Evolutionary conservation across 2,329 filamentous ascomycete genomes (phyloP).

Genomic region (Neonectria punicea): DNA sequence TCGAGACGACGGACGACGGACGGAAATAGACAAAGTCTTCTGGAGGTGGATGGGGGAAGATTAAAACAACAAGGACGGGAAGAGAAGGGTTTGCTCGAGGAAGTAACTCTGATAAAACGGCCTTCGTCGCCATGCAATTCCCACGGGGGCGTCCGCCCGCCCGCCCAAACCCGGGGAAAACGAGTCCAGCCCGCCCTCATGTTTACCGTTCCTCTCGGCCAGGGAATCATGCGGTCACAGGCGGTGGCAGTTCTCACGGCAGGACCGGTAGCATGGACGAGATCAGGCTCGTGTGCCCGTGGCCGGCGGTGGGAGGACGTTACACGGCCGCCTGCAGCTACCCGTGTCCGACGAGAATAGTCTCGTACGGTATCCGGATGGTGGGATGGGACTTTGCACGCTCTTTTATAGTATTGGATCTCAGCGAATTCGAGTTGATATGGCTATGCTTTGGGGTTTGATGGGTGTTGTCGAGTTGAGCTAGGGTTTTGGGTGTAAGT

Average conservation of each 20-base stretch:
- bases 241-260: slow-evolving; percentile 34
- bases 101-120: slow-evolving; percentile 27
- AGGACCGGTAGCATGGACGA: slow-evolving; percentile 40
- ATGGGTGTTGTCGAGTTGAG: not conserved
- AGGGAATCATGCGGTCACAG: slow-evolving; percentile 23
- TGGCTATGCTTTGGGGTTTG: not conserved
- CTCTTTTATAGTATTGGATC: not conserved
- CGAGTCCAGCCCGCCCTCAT: slow-evolving; percentile 1
- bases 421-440: not conserved
- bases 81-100: slow-evolving; percentile 15
- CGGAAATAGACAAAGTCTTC: slow-evolving; percentile 5
- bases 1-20: slow-evolving; percentile 32
- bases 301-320: slow-evolving; percentile 31
- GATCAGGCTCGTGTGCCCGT: slow-evolving; percentile 38
- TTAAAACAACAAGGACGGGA: slow-evolving; percentile 15
- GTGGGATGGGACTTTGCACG: not conserved
- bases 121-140: not conserved
- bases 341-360: slow-evolving; percentile 50
- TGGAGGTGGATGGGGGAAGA: not conserved
- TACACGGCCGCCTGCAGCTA: slow-evolving; percentile 45
- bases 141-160: not conserved
- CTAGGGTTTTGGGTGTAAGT: not conserved
- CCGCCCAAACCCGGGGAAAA: not conserved
- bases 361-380: slow-evolving; percentile 46
- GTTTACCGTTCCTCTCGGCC: not conserved